Conservation (phyloP, 2,329 filamentous ascomycete genomes). For the Samsoniella hepiali region DNA sequence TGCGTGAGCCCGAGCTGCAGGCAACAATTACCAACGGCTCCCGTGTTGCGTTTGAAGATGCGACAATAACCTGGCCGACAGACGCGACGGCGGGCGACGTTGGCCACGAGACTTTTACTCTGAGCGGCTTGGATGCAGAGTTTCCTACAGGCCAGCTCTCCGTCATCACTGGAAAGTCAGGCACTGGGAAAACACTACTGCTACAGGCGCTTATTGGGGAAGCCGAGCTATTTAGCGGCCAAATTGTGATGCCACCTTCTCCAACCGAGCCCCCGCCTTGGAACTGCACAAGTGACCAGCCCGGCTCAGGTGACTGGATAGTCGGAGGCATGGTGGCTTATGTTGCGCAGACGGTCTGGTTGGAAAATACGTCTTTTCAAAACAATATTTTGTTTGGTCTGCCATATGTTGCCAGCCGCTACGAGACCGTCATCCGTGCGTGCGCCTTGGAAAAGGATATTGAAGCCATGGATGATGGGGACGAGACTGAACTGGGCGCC, state of each 20-base stretch:
- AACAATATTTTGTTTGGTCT: constrained; percentile 78
- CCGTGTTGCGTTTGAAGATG: constrained; percentile 63
- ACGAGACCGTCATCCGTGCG: constrained; percentile 64
- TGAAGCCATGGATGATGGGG: constrained; percentile 70
- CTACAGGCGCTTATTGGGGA: constrained; percentile 73
- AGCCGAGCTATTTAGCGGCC: constrained; percentile 63
- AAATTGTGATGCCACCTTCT: constrained; percentile 54
- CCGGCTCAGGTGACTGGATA: constrained; percentile 64
- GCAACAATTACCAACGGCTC: constrained; percentile 53
- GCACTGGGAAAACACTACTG: constrained; percentile 73
- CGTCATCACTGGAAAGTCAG: constrained; percentile 73
- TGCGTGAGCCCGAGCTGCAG: constrained; percentile 62
- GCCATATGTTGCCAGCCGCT: constrained; percentile 65
- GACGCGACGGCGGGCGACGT: constrained; percentile 40
- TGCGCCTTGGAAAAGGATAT: constrained; percentile 75
- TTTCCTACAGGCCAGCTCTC: constrained; percentile 70
- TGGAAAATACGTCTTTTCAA: constrained; percentile 74
- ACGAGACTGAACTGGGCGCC: constrained; percentile 75
- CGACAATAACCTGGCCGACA: constrained; percentile 70
- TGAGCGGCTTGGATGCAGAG: constrained; percentile 60
- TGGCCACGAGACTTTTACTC: constrained; percentile 58
- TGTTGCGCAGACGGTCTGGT: constrained; percentile 79
- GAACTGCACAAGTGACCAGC: constrained; percentile 49
- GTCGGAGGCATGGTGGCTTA: constrained; percentile 67
- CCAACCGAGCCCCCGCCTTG: constrained; percentile 38